These are phyloP conservation scores for Inga leiocalycina DNA, from an alignment of 306 rosid genomes.

Conservation along the genomic window DNA sequence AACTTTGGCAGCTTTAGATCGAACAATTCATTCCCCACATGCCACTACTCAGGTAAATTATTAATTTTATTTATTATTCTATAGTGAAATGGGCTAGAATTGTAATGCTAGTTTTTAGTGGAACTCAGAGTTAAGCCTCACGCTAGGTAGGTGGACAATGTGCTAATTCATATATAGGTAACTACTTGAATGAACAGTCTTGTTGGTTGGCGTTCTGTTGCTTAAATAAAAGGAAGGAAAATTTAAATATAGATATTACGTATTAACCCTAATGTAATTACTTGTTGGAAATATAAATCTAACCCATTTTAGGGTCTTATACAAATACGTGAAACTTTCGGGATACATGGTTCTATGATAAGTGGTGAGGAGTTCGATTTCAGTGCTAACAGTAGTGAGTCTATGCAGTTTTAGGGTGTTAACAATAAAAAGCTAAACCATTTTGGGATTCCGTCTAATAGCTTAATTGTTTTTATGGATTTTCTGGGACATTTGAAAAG, in stretches of 20 bases:
- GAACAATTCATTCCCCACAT: slow-evolving; percentile 96
- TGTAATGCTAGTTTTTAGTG: slow-evolving; percentile 11
- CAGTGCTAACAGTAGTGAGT: background rate
- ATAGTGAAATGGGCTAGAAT: background rate
- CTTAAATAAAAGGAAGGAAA: slow-evolving; percentile 20
- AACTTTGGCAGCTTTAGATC: slow-evolving; percentile 94
- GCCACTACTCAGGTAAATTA: slow-evolving; percentile 88
- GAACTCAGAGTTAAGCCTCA: slow-evolving; percentile 27
- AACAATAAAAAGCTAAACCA: background rate
- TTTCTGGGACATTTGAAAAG: background rate
- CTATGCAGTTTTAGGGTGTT: background rate
- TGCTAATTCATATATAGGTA: slow-evolving; percentile 6
- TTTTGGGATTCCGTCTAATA: background rate
- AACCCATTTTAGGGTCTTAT: background rate
- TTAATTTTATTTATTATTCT: background rate
- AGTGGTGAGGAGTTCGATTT: slow-evolving; percentile 6
- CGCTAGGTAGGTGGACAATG: slow-evolving; percentile 3
- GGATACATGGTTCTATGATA: background rate
- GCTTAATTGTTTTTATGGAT: background rate
- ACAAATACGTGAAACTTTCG: background rate
- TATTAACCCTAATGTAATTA: background rate
- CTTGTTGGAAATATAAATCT: background rate
- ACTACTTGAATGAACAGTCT: slow-evolving; percentile 18
- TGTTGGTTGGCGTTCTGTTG: slow-evolving; percentile 21
- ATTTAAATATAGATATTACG: slow-evolving; percentile 2